Evolutionary conservation across 2,329 filamentous ascomycete genomes (phyloP).

Genomic region (Xylaria sp.): DNA sequence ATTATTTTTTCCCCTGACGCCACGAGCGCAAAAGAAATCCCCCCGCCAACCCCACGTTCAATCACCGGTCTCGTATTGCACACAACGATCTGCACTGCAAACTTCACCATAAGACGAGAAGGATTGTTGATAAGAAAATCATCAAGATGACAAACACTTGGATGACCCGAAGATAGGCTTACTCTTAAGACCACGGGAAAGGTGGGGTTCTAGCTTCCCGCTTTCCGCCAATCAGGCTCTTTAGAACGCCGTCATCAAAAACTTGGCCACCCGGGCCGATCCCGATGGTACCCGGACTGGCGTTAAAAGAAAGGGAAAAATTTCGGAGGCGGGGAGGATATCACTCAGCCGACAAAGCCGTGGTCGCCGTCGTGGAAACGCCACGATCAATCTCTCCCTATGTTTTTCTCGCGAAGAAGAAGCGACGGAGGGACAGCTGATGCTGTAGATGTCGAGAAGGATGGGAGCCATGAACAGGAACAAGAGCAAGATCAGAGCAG

Average conservation of each 20-base stretch:
- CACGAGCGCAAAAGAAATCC: background rate
- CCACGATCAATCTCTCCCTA: background rate
- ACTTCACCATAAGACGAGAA: background rate
- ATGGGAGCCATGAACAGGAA: slow-evolving; percentile 6
- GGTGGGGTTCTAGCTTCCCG: slow-evolving; percentile 8
- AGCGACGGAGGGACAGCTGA: background rate
- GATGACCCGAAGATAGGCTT: background rate
- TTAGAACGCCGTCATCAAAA: slow-evolving; percentile 2
- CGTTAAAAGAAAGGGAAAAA: slow-evolving; percentile 15
- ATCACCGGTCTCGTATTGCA: background rate
- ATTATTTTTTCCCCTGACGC: background rate
- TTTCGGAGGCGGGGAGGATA: background rate
- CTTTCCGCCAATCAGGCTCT: slow-evolving; percentile 20
- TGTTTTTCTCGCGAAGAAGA: slow-evolving; percentile 22
- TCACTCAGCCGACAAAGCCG: slow-evolving; percentile 1
- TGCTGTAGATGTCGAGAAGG: slow-evolving; percentile 27
- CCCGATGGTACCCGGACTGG: slow-evolving; percentile 21
- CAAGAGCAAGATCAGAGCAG: background rate
- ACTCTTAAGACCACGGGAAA: background rate
- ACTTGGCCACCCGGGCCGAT: slow-evolving; percentile 21
- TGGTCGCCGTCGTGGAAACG: background rate
- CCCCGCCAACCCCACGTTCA: background rate
- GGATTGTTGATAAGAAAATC: background rate
- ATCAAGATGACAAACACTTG: background rate
- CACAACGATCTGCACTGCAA: background rate